These are phyloP conservation scores for Truncatella angustata DNA, from an alignment of 2,329 filamentous ascomycete genomes.

Conservation along the genomic window DNA sequence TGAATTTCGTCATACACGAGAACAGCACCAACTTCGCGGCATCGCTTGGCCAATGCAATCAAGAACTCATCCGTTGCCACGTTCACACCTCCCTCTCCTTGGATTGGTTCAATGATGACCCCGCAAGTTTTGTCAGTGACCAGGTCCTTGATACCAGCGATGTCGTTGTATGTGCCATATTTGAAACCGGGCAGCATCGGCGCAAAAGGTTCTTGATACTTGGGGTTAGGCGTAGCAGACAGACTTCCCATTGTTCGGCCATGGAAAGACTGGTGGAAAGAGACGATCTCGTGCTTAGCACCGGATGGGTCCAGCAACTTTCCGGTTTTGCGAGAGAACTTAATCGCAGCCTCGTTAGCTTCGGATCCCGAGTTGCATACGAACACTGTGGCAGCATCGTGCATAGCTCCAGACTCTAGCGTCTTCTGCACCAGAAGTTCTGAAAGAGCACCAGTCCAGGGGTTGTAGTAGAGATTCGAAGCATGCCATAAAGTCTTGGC, in stretches of 20 bases:
- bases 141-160: conserved; percentile 66
- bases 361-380: conserved; percentile 96
- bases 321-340: conserved; percentile 91
- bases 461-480: conserved; percentile 96
- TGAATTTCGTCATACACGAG: conserved; percentile 97
- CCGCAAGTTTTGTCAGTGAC: conserved; percentile 86
- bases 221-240: conserved; percentile 95
- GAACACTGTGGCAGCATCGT: conserved; percentile 76
- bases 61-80: conserved; percentile 82
- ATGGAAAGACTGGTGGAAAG: conserved; percentile 91
- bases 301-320: conserved; percentile 71
- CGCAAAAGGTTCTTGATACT: conserved; percentile 92
- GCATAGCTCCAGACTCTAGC: conserved; percentile 75
- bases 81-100: conserved; percentile 93
- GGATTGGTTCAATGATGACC: conserved; percentile 95
- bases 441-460: conserved; percentile 88
- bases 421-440: conserved; percentile 83
- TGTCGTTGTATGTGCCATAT: conserved; percentile 83
- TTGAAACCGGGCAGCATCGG: conserved; percentile 94
- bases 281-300: conserved; percentile 79
- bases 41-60: conserved; percentile 76
- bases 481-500: conserved; percentile 80
- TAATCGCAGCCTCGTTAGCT: conserved; percentile 96
- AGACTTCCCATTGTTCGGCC: conserved; percentile 93
- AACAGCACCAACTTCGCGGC: conserved; percentile 82